Conservation (phyloP, 2,329 filamentous ascomycete genomes). For the Epichloe hybrida region DNA sequence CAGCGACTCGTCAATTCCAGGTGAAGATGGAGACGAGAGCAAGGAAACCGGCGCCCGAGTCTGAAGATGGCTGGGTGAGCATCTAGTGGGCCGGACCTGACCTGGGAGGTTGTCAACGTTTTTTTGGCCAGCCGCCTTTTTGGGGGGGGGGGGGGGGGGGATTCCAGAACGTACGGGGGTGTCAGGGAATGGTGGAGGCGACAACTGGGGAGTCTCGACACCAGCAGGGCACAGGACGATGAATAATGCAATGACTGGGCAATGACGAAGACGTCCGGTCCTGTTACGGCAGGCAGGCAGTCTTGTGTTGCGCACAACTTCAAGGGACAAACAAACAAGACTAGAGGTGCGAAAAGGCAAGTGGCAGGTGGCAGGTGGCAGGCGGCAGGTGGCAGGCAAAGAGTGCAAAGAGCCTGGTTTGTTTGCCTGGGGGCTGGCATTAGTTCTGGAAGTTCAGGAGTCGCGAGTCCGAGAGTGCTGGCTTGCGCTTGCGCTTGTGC, state of each 20-base stretch:
- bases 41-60: conserved; percentile 21
- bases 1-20: conserved; percentile 11
- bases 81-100: conserved; percentile 21
- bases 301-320: neutral
- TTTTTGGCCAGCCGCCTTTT: conserved; percentile 21
- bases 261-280: no score
- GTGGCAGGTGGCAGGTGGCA: neutral
- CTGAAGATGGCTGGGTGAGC: conserved; percentile 31
- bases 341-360: neutral
- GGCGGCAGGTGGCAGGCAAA: no score
- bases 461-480: neutral
- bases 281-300: no score
- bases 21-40: conserved; percentile 14
- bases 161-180: conserved; percentile 3
- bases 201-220: neutral
- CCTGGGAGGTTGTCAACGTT: conserved; percentile 15
- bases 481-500: no score
- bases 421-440: neutral
- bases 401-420: neutral
- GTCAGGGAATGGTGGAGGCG: conserved; percentile 4
- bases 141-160: neutral
- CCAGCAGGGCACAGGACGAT: neutral
- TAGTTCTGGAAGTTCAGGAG: neutral
- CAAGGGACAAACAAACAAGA: neutral
- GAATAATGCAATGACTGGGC: neutral